Evolutionary conservation across 2,329 filamentous ascomycete genomes (phyloP).

Genomic region (Ilyonectria robusta): DNA sequence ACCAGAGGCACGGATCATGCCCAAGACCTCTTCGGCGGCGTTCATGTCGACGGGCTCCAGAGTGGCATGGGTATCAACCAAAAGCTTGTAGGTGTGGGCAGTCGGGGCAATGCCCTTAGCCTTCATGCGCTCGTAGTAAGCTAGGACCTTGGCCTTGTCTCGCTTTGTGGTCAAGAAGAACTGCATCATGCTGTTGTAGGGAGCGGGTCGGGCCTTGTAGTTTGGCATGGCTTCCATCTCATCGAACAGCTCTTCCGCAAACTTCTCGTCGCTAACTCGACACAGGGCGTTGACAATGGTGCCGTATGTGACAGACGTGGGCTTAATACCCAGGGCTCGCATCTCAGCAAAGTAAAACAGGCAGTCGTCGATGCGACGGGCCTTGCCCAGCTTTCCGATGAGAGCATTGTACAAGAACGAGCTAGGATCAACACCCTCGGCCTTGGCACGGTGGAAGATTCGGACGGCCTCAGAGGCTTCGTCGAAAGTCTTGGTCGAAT

Average conservation of each 20-base stretch:
- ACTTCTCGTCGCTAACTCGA: slow-evolving; percentile 97
- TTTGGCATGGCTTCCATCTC: slow-evolving; percentile 99
- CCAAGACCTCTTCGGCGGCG: slow-evolving; percentile 87
- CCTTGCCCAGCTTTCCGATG: slow-evolving; percentile 98
- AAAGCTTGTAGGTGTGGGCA: slow-evolving; percentile 96
- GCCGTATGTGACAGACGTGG: slow-evolving; percentile 97
- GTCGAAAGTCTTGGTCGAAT: slow-evolving; percentile 97
- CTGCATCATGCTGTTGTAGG: slow-evolving; percentile 99
- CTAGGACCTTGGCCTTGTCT: slow-evolving; percentile 92
- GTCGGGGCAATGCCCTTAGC: slow-evolving; percentile 89
- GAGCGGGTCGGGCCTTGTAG: slow-evolving; percentile 97
- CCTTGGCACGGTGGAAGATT: slow-evolving; percentile 94
- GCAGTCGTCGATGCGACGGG: slow-evolving; percentile 96
- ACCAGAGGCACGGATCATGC: slow-evolving; percentile 80
- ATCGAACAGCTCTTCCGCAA: slow-evolving; percentile 97
- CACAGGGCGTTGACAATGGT: slow-evolving; percentile 98
- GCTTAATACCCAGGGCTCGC: slow-evolving; percentile 91
- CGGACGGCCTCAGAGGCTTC: slow-evolving; percentile 97
- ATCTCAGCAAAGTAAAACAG: slow-evolving; percentile 99
- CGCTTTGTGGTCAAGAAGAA: slow-evolving; percentile 99
- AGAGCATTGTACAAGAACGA: slow-evolving; percentile 98
- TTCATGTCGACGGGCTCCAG: slow-evolving; percentile 91
- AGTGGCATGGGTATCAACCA: slow-evolving; percentile 95
- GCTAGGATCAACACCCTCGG: slow-evolving; percentile 94
- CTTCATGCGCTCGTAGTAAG: slow-evolving; percentile 96